Base-by-base conservation (phyloP, 78 protist species). In the Dictyostelium intermedium region DNA sequence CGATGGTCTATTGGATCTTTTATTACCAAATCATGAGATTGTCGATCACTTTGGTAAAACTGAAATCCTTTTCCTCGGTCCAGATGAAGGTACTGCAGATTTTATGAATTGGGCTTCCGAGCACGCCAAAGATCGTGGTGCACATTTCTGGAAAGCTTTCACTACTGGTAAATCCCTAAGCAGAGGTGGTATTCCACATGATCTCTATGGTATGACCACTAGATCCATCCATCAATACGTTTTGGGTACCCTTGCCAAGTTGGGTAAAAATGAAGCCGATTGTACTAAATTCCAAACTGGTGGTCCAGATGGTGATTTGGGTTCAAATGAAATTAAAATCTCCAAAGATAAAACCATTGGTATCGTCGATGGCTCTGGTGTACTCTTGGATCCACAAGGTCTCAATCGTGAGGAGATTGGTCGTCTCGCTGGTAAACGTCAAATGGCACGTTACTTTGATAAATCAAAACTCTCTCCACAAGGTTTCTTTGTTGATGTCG, bases 271-370 rank as follows among this genome's bases (percentile, higher is more conserved):
- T 34, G 97, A 93, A 56, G 20, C 76, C 80, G 61, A 25, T 14
- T 45, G 82, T 50, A 93, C 98, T 47, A 96, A 97, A 91, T 41
- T 97, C 76, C 97, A 96, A 83, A 98, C 99, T 7, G 99, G 99
- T 80, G 99, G 99, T 32, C 99, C 99, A 76, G 98, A 98, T 45
- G 99, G 99, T 56, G 99, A 98, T 77, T 81, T 98, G 13, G 99
- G 98, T 16, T 79, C 96, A 34, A 98, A 98, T 95, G 97, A 96
- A 74, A 97, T 98, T 74, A 37, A 72, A 93, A 82, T 93, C 39
- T 83, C 89, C 25, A 83, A 79, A 61, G 84, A 93, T 50, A 95
- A 92, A 74, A 91, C 95, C 18, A 70, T 87, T 34, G 96, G 92
- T 82, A 95, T 98, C 30, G 96, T 93, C 23, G 99, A 98, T 72